A percentile compares a stretch with the other conserved stretches of the same genome.
Evolutionary conservation across 129 eudicot genomes (phyloP).

Genomic region (Centella asiatica): DNA sequence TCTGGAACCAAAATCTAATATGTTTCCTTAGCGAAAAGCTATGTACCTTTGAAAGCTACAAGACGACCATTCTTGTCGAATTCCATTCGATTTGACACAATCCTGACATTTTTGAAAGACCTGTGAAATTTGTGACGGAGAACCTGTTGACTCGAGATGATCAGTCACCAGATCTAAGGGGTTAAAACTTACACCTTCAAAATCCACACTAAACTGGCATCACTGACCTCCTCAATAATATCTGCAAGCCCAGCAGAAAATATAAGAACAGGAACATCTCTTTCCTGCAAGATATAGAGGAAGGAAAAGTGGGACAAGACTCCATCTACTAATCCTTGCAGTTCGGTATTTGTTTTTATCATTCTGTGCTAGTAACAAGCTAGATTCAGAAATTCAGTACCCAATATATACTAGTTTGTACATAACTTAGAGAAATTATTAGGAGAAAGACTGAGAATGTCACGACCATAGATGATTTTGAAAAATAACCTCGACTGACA

Average conservation of each 20-base stretch:
- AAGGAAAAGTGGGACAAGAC: neutral
- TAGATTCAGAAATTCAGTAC: too few species aligned
- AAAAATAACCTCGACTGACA: neutral
- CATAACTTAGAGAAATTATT: neutral
- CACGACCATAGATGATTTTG: neutral
- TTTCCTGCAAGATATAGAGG: constrained; percentile 39
- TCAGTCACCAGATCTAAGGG: constrained; percentile 1
- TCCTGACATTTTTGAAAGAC: constrained; percentile 62
- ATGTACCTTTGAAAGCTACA: constrained; percentile 62
- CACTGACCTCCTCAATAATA: constrained; percentile 79
- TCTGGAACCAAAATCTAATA: neutral
- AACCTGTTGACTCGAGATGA: constrained; percentile 40
- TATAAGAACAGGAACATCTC: constrained; percentile 71
- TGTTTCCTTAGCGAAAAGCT: constrained; percentile 6
- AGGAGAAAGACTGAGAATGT: neutral
- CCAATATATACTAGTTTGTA: neutral
- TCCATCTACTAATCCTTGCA: neutral
- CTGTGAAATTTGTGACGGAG: constrained; percentile 72
- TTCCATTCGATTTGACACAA: constrained; percentile 85
- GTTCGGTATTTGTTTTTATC: neutral
- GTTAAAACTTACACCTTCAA: constrained; percentile 7
- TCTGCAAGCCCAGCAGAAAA: constrained; percentile 97
- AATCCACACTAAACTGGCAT: constrained; percentile 4
- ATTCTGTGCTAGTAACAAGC: too few species aligned
- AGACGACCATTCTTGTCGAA: constrained; percentile 71